phyloP scores from a whole-genome alignment of 352 stramenopile genomes.

The Thraustochytrium striatum region DNA sequence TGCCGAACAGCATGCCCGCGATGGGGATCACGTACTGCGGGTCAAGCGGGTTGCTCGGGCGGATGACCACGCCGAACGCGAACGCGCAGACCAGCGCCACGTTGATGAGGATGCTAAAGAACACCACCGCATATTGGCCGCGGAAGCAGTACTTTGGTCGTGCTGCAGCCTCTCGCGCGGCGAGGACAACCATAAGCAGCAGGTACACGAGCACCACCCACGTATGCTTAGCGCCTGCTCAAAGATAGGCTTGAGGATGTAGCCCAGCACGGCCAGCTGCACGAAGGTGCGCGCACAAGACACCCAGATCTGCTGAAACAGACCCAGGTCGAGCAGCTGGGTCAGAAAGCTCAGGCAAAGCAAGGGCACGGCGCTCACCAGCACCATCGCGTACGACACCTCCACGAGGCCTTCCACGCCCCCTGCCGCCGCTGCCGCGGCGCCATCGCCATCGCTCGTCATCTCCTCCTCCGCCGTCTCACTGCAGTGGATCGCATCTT shows the following conservation, averaged over 20 bases:
- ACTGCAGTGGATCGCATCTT: too few species aligned
- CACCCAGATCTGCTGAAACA: background rate
- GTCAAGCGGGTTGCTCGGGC: slow-evolving; percentile 56
- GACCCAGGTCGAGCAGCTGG: background rate
- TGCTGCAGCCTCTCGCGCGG: slow-evolving; percentile 13
- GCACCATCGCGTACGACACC: too few species aligned
- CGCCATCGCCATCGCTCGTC: too few species aligned
- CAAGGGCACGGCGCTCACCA: slow-evolving; percentile 2
- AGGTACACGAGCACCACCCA: slow-evolving; percentile 15
- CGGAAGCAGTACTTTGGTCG: slow-evolving; percentile 37
- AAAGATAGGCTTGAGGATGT: slow-evolving; percentile 48
- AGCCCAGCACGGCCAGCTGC: slow-evolving; percentile 32
- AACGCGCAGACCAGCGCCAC: slow-evolving; percentile 51
- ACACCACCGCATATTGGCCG: background rate
- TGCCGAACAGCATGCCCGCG: slow-evolving; percentile 66
- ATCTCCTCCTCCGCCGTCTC: too few species aligned
- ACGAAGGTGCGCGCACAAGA: slow-evolving; percentile 22
- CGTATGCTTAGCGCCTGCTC: background rate
- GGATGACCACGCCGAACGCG: slow-evolving; percentile 60
- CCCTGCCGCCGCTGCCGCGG: too few species aligned
- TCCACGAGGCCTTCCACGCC: too few species aligned
- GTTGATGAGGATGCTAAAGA: background rate
- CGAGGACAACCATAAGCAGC: slow-evolving; percentile 43
- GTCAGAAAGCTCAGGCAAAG: too few species aligned
- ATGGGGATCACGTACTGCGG: slow-evolving; percentile 67